Evolutionary conservation across 495 filamentous ascomycete species (phyloP), one percentile per base, ranked within the genome.

Genomic region (Hamigera avellanea): DNA sequence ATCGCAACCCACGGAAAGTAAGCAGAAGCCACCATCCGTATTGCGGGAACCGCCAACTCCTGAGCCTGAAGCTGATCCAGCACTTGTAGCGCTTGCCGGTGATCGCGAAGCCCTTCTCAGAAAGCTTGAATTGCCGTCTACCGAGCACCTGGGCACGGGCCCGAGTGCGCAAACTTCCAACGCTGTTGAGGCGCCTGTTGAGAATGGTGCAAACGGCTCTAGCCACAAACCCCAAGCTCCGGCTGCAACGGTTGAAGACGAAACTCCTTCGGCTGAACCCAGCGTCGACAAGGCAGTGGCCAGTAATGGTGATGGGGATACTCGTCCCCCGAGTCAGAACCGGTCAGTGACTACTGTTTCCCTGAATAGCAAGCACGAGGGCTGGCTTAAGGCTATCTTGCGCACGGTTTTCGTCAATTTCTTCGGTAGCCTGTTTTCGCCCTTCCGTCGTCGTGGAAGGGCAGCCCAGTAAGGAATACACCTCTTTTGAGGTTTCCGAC

Each of bases 301-400:
- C 30, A 45, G 35, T 25, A 46, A 54, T 34, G 51, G 54, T 19
- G 61, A 53, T 38, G 57, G 57, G 35, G 57, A 59, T 34, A 45
- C 56, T 56, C 57, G 56, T 40, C 53, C 62, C 10, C 23, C 45
- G 45, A 66, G 57, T 48, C 59, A 63, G 50, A 62, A 58, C 42
- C 64, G 56, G 54, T 66, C 64, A 54, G 59, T 65, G 34, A 53
- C 53, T 38, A 60, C 61, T 50, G 54, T 66, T 51, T 62, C 64
- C 49, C 40, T 63, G 44, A 62, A 61, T 51, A 51, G 49, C 44
- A 48, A 56, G 49, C 40, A 48, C 36, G 59, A 62, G 45, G 60
- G 53, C 49, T 68, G 64, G 64, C 52, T 68, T 52, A 63, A 56
- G 47, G 54, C 49, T 36, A 50, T 68, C 40, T 45, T 64, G 44